These are phyloP conservation scores for Thraustochytrium striatum DNA, from an alignment of 352 stramenopile genomes.

Conservation along the genomic window DNA sequence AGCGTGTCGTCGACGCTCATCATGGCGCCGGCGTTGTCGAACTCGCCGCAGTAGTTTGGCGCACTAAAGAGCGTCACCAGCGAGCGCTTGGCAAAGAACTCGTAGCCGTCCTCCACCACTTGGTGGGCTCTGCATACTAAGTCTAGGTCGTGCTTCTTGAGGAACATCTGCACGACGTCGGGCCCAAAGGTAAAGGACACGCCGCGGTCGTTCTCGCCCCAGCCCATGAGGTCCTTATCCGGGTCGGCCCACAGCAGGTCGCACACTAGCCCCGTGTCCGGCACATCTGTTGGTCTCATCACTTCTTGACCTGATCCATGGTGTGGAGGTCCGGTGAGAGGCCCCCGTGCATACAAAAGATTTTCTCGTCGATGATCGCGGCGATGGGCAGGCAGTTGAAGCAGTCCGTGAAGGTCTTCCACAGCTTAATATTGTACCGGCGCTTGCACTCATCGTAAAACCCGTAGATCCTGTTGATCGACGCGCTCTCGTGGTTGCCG, in stretches of 20 bases:
- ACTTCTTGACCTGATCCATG: conserved; percentile 67
- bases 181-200: conserved; percentile 98
- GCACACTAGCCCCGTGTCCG: conserved; percentile 91
- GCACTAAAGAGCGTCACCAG: conserved; percentile 99
- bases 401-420: conserved; percentile 76
- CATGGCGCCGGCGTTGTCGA: conserved; percentile 98
- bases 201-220: conserved; percentile 95
- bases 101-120: conserved; percentile 99
- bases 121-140: conserved; percentile 96
- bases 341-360: conserved; percentile 98
- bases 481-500: conserved; percentile 97
- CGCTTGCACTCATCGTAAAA: conserved; percentile 98
- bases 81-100: conserved; percentile 97
- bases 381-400: conserved; percentile 90
- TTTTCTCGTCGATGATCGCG: conserved; percentile 98
- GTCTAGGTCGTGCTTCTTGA: conserved; percentile 92
- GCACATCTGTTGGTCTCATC: conserved; percentile 63
- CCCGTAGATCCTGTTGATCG: conserved; percentile 99
- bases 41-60: conserved; percentile 99
- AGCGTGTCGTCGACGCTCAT: conserved; percentile 90
- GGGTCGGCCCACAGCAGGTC: conserved; percentile 98
- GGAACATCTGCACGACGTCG: conserved; percentile 94
- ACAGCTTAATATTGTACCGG: conserved; percentile 71
- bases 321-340: conserved; percentile 89
- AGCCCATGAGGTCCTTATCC: conserved; percentile 97